A percentile compares a stretch with the other conserved stretches of the same genome.
Conservation (phyloP, 2,329 filamentous ascomycete species). For the Penicillium crustosum region DNA sequence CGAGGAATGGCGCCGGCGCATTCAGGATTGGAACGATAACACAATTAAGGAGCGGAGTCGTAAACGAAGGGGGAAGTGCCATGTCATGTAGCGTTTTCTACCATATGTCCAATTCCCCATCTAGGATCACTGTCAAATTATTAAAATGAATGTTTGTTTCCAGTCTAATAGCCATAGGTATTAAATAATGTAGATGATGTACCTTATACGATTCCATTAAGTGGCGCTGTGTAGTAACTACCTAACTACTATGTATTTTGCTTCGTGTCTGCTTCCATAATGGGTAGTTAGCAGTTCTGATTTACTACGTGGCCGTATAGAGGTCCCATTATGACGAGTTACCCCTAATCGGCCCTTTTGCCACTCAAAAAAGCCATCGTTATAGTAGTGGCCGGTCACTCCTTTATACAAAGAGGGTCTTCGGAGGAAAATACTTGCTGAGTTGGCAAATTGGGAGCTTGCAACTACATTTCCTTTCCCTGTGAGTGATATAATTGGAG, state of each 20-base stretch:
- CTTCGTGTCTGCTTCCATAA: background rate
- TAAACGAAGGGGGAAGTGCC: conserved; percentile 37
- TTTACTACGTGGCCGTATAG: background rate
- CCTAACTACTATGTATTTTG: background rate
- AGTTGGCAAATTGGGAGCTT: background rate
- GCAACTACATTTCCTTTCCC: too few species aligned
- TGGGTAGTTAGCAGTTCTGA: background rate
- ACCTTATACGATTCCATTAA: background rate
- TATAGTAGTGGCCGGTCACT: background rate
- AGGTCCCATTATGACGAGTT: background rate
- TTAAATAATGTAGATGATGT: background rate
- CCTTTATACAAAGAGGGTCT: background rate
- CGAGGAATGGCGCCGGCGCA: conserved; percentile 40
- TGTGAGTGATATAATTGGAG: background rate
- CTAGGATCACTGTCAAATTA: background rate
- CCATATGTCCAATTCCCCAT: background rate
- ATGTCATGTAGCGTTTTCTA: conserved; percentile 36
- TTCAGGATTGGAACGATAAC: conserved; percentile 42
- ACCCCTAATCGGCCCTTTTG: background rate
- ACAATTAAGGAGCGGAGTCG: conserved; percentile 39
- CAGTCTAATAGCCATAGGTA: background rate
- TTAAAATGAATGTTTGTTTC: background rate
- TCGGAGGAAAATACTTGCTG: background rate
- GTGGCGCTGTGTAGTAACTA: background rate
- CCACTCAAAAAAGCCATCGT: background rate